Conservation (phyloP, 1,284 basidiomycete species). For the Anthracocystis setariae region DNA sequence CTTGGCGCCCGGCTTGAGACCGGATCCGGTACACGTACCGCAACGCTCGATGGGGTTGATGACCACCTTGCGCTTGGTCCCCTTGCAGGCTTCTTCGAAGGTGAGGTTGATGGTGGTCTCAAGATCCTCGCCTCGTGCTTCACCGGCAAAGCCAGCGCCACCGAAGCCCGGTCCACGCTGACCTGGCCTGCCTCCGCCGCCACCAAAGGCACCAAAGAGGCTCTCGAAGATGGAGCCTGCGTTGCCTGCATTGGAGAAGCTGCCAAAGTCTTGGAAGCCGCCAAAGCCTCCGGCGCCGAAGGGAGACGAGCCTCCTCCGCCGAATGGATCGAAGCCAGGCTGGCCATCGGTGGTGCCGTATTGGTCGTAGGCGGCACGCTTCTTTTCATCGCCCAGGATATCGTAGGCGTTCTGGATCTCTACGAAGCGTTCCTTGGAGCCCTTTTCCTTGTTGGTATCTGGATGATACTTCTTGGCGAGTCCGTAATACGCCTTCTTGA, state of each 20-base stretch:
- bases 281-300: constrained; percentile 78
- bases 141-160: constrained; percentile 69
- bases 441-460: constrained; percentile 92
- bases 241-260: constrained; percentile 71
- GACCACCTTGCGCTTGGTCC: constrained; percentile 80
- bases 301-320: constrained; percentile 70
- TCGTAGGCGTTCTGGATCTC: constrained; percentile 98
- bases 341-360: constrained; percentile 94
- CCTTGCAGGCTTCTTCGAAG: constrained; percentile 94
- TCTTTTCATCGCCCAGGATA: constrained; percentile 86
- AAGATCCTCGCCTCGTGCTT: constrained; percentile 83
- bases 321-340: constrained; percentile 83
- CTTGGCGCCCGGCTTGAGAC: constrained; percentile 87
- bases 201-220: constrained; percentile 77
- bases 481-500: constrained; percentile 98
- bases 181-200: constrained; percentile 60
- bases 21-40: constrained; percentile 83
- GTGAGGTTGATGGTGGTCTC: constrained; percentile 80
- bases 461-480: constrained; percentile 98
- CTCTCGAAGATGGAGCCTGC: constrained; percentile 78
- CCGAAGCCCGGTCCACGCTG: constrained; percentile 63
- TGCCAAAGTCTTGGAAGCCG: constrained; percentile 69
- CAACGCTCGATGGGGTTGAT: constrained; percentile 87
- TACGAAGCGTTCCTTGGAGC: constrained; percentile 89
- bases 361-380: constrained; percentile 89